Base-by-base conservation (phyloP, 2,329 filamentous ascomycete species). In the Fusarium bulbicola region DNA sequence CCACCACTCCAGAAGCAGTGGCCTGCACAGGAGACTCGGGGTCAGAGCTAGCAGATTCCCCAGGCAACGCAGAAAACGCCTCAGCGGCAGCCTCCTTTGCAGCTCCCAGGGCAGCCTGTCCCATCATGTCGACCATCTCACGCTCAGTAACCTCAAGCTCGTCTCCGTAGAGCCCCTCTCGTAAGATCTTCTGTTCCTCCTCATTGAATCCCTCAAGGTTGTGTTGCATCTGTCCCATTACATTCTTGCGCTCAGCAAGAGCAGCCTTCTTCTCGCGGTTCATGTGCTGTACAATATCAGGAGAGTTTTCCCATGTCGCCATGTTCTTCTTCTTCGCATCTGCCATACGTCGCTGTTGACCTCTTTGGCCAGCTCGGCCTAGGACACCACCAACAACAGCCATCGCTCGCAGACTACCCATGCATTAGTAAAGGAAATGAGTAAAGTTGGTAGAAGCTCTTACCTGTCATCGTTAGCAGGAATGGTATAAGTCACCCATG, bases 381-480 rank as follows among this genome's bases (percentile, higher is more conserved):
- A 99, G 87, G 3, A 96, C 92, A 59, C 95, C 95, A 8, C 92
- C 93, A 76, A 99, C 93, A 68, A 98, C 87, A 76, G 92, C 90
- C 56, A 95, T 89, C 73, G 92, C 92, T 68, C 96, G 92, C 75
- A 97, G 83, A 89, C 95, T 97, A 58, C 3, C 40, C 3, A 42
- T 26, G 16, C 37, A 63, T 82, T 74, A 84, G 80, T 47, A 54
- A 34, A 32, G 15, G 18, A 15, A 21, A 9, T 34, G 42, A 24
- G 21, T 14, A n/a, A 42, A 30, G 26, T 34, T 30, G 45, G 12
- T 40, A 15, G 26, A 20, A 10, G 42, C 50, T 81, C 86, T 79
- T 81, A 94, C 92, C 92, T 95, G 86, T 99, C 96, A 80, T 99
- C 96, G 81, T 99, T 99, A 57, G 94, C 94, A 5, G 96, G 96